Conservation (phyloP, 164 flowering plant species). For the Tetracentron sinense region DNA sequence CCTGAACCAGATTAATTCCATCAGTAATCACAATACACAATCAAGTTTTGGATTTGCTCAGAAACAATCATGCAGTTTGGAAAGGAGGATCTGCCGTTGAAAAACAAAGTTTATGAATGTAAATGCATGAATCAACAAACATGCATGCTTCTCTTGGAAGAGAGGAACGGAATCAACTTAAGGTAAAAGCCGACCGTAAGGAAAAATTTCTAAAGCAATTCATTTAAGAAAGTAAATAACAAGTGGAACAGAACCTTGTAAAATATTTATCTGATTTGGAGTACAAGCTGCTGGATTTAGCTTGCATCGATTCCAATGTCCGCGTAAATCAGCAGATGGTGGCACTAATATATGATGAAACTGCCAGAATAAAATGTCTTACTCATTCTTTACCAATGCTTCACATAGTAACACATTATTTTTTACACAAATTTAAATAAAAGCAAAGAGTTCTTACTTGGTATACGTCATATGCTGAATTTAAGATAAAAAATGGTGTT, state of each 20-base stretch:
- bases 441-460: conserved; percentile 47
- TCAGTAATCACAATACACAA: no score
- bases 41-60: no score
- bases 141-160: no score
- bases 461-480: conserved; percentile 86
- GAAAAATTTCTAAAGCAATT: not conserved
- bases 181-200: not conserved
- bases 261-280: conserved; percentile 34
- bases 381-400: conserved; percentile 1
- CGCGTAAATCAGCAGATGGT: conserved; percentile 65
- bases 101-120: no score
- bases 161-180: not conserved
- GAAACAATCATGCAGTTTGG: no score
- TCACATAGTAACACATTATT: not conserved
- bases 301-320: conserved; percentile 73
- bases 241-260: conserved; percentile 57
- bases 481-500: conserved; percentile 78
- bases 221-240: not conserved
- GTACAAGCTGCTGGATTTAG: conserved; percentile 49
- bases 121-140: no score
- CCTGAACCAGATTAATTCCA: no score
- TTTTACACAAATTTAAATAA: not conserved
- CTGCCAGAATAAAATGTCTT: conserved; percentile 31
- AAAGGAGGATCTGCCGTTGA: no score
- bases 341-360: conserved; percentile 76